A percentile compares a stretch with the other conserved stretches of the same genome.
Conservation (phyloP, 2,329 filamentous ascomycete genomes). For the Trichoderma atroviride region DNA sequence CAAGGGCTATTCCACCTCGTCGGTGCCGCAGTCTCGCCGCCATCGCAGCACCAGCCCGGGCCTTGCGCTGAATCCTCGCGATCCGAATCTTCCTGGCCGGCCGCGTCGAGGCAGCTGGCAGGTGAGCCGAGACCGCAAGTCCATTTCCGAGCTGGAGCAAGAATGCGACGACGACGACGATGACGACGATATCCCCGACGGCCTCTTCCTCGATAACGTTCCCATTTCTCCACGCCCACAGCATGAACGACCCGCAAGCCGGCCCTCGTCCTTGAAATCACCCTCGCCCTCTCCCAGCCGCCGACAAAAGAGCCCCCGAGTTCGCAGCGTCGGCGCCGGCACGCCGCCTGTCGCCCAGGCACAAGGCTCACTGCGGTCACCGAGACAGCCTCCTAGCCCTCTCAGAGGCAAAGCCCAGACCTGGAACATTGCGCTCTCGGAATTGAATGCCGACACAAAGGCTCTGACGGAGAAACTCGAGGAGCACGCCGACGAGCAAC, state of each 20-base stretch:
- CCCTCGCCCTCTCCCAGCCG: conserved; percentile 56
- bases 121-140: conserved; percentile 65
- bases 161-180: conserved; percentile 79
- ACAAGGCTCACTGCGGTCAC: conserved; percentile 62
- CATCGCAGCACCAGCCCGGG: conserved; percentile 57
- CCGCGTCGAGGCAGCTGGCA: conserved; percentile 72
- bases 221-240: conserved; percentile 74
- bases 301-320: conserved; percentile 49
- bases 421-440: conserved; percentile 71
- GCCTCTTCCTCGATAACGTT: conserved; percentile 78
- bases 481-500: conserved; percentile 69
- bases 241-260: conserved; percentile 57
- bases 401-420: conserved; percentile 65
- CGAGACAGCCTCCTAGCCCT: conserved; percentile 46
- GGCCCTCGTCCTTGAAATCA: conserved; percentile 50
- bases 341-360: conserved; percentile 62
- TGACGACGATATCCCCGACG: conserved; percentile 76
- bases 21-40: conserved; percentile 44
- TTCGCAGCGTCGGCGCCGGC: conserved; percentile 64
- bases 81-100: conserved; percentile 44
- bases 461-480: conserved; percentile 79
- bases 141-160: conserved; percentile 69
- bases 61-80: conserved; percentile 49
- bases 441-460: conserved; percentile 72
- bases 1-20: conserved; percentile 41